Percentiles rank a stretch among this genome's conserved stretches.
Conservation (phyloP, 2,329 filamentous ascomycete species). For the Thelonectria discophora region DNA sequence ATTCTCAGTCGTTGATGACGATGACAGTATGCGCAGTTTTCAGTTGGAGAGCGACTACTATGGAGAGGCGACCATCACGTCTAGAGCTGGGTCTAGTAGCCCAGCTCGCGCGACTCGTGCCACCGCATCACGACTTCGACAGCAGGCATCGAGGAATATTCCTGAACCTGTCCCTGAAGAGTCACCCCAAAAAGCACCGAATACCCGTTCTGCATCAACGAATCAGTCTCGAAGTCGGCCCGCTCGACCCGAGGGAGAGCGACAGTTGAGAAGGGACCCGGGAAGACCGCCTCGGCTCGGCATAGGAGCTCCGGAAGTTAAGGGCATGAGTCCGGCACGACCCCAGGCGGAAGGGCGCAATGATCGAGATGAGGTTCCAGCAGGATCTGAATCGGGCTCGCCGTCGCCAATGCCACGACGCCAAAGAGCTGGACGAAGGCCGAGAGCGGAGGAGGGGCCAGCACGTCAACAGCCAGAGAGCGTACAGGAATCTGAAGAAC, state of each 20-base stretch:
- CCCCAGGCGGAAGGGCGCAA: neutral
- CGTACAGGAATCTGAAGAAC: neutral
- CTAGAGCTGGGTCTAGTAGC: constrained; percentile 32
- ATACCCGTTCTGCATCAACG: neutral
- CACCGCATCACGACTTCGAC: neutral
- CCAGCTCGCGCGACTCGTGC: constrained; percentile 14
- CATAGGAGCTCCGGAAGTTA: neutral
- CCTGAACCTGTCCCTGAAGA: constrained; percentile 6
- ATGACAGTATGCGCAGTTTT: constrained; percentile 49
- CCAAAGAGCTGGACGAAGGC: neutral
- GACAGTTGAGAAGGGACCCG: constrained; percentile 5
- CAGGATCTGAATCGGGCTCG: constrained; percentile 32
- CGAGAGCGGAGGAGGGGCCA: neutral
- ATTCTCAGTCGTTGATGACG: constrained; percentile 32
- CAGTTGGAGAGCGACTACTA: constrained; percentile 49
- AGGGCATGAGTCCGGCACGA: neutral
- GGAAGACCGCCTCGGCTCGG: neutral
- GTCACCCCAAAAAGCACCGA: constrained; percentile 7
- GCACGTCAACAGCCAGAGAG: constrained; percentile 10
- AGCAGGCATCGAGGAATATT: neutral
- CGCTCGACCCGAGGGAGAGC: neutral
- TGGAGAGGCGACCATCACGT: constrained; percentile 50
- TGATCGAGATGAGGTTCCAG: neutral
- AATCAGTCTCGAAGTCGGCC: neutral
- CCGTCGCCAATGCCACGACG: constrained; percentile 29